Conservation (phyloP, 805 yeast genomes). For the Cyberlindnera suaveolens region DNA sequence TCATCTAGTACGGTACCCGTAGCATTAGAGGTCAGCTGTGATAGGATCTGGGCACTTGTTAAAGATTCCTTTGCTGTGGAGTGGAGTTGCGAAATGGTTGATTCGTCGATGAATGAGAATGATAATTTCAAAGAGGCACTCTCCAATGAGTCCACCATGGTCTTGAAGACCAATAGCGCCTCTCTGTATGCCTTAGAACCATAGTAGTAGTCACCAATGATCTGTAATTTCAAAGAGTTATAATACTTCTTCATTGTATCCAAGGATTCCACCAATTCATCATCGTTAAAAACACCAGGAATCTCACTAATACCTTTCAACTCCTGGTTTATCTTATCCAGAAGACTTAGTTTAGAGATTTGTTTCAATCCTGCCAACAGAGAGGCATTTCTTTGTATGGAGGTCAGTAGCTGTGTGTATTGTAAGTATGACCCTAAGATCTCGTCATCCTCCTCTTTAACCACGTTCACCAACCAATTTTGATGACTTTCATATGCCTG, state of each 20-base stretch:
- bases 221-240: slow-evolving; percentile 34
- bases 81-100: slow-evolving; percentile 24
- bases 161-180: slow-evolving; percentile 39
- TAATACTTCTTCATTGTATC: slow-evolving; percentile 43
- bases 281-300: slow-evolving; percentile 91
- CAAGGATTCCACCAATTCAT: slow-evolving; percentile 52
- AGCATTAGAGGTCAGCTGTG: slow-evolving; percentile 35
- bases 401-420: slow-evolving; percentile 57
- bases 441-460: slow-evolving; percentile 51
- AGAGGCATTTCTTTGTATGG: slow-evolving; percentile 62
- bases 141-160: slow-evolving; percentile 20
- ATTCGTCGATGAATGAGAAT: slow-evolving; percentile 32
- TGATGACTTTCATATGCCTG: slow-evolving; percentile 59
- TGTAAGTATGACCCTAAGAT: slow-evolving; percentile 70
- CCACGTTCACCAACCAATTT: slow-evolving; percentile 45
- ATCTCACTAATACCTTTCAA: slow-evolving; percentile 61
- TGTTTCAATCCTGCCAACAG: slow-evolving; percentile 20
- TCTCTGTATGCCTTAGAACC: slow-evolving; percentile 35
- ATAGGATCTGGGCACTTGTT: slow-evolving; percentile 37
- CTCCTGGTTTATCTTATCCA: slow-evolving; percentile 41
- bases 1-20: slow-evolving; percentile 21
- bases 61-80: slow-evolving; percentile 12
- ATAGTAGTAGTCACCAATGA: slow-evolving; percentile 41
- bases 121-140: slow-evolving; percentile 11
- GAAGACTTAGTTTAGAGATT: slow-evolving; percentile 31